A percentile compares a stretch with the other conserved stretches of the same genome.
These are phyloP conservation scores for Fraxinus platypoda DNA, from an alignment of 305 asterid species.

Conservation along the genomic window DNA sequence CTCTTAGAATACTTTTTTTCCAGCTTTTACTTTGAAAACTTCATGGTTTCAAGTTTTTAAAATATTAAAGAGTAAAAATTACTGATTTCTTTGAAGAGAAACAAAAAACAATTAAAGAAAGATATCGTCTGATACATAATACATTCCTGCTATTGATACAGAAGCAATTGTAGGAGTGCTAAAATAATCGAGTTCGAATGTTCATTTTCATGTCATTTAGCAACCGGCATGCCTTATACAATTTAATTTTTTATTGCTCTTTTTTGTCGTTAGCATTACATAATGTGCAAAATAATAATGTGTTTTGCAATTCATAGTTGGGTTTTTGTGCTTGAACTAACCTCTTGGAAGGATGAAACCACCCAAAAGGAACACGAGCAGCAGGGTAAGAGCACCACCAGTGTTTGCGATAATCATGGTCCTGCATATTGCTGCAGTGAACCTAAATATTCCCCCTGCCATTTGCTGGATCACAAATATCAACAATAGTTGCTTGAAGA, in stretches of 20 bases:
- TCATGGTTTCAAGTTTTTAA: neutral
- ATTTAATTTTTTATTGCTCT: neutral
- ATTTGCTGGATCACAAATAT: slow-evolving; percentile 50
- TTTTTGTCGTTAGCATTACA: neutral
- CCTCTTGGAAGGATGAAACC: slow-evolving; percentile 59
- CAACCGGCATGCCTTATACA: neutral
- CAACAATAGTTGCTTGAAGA: slow-evolving; percentile 44
- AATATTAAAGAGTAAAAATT: neutral
- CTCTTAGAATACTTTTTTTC: neutral
- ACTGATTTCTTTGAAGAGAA: neutral
- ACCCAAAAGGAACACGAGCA: slow-evolving; percentile 45
- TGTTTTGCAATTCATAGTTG: neutral
- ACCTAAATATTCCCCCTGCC: slow-evolving; percentile 49
- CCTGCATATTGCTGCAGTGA: slow-evolving; percentile 43
- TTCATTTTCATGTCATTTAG: neutral
- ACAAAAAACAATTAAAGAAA: neutral
- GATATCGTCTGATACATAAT: neutral
- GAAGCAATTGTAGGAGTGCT: neutral
- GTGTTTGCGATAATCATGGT: slow-evolving; percentile 50
- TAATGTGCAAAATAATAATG: neutral
- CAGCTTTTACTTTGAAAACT: neutral
- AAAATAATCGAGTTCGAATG: neutral
- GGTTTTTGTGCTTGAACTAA: slow-evolving; percentile 21
- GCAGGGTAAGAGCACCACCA: slow-evolving; percentile 47
- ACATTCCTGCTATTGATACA: neutral